Evolutionary conservation across 495 filamentous ascomycete genomes (phyloP).

Genomic region (Hypoxylon perforatum): DNA sequence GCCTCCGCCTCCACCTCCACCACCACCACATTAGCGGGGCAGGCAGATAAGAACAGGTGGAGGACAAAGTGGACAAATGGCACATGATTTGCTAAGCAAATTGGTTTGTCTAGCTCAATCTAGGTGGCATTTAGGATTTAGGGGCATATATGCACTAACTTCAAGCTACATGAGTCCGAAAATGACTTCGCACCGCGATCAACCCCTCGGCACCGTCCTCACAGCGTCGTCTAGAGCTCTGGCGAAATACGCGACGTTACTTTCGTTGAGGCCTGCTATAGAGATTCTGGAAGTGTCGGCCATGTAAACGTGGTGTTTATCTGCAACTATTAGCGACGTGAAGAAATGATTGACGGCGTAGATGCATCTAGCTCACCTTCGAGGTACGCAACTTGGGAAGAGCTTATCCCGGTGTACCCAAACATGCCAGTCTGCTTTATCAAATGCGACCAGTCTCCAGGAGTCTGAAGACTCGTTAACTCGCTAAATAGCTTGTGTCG

Average conservation of each 20-base stretch:
- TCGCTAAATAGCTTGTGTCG: constrained; percentile 58
- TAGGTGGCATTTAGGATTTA: no score
- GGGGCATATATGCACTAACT: no score
- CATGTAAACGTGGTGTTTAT: constrained; percentile 41
- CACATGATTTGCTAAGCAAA: no score
- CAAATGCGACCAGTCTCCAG: constrained; percentile 63
- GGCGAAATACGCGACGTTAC: constrained; percentile 62
- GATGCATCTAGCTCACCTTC: constrained; percentile 11
- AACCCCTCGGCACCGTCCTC: constrained; percentile 44
- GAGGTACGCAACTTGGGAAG: constrained; percentile 4
- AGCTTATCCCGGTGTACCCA: constrained; percentile 14
- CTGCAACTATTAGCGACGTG: constrained; percentile 10
- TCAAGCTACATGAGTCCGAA: no score
- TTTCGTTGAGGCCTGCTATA: constrained; percentile 54
- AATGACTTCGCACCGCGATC: no score
- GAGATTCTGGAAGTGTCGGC: constrained; percentile 21
- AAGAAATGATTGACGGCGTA: no score
- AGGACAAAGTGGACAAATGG: no score
- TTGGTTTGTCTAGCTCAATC: no score
- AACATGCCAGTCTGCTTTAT: constrained; percentile 63
- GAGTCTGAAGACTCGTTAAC: constrained; percentile 55
- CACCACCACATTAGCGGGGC: no score
- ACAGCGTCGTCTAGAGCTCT: constrained; percentile 37
- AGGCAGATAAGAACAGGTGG: no score
- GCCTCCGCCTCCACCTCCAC: no score